Conservation (phyloP, 208 protist species). For the Tritrichomonas musculus region DNA sequence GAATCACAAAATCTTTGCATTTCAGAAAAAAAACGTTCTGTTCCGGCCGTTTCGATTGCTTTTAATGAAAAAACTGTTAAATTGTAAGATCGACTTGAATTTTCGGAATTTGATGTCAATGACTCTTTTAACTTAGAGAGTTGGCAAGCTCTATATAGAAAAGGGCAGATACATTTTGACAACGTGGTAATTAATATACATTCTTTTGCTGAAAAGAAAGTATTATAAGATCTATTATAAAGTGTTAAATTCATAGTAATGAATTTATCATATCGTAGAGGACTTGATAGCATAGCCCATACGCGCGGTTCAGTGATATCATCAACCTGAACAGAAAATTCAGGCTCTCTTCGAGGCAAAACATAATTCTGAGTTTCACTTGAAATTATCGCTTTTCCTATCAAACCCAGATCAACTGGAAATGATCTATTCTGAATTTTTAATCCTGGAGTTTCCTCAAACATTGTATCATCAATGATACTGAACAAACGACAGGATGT, state of each 20-base stretch:
- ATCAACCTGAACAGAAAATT: neutral
- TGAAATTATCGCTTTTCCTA: neutral
- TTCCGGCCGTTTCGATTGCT: neutral
- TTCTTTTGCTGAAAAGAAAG: neutral
- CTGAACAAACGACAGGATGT: neutral
- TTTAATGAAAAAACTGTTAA: conserved; percentile 18
- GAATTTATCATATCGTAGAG: neutral
- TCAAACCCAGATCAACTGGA: neutral
- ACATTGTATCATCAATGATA: neutral
- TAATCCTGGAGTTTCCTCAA: neutral
- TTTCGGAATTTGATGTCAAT: neutral
- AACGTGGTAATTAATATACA: neutral
- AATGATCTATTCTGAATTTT: neutral
- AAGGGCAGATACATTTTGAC: neutral
- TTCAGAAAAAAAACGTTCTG: neutral
- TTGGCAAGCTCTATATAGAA: neutral
- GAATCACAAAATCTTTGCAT: neutral
- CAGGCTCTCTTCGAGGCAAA: neutral
- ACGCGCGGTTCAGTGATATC: conserved; percentile 22
- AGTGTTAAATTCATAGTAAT: neutral
- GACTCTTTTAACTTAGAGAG: neutral
- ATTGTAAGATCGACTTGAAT: neutral
- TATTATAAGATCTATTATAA: neutral
- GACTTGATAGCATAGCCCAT: neutral
- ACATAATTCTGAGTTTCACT: neutral